phyloP scores from a whole-genome alignment of 2,329 filamentous ascomycete genomes.

The Byssoonygena ceratinophila region DNA sequence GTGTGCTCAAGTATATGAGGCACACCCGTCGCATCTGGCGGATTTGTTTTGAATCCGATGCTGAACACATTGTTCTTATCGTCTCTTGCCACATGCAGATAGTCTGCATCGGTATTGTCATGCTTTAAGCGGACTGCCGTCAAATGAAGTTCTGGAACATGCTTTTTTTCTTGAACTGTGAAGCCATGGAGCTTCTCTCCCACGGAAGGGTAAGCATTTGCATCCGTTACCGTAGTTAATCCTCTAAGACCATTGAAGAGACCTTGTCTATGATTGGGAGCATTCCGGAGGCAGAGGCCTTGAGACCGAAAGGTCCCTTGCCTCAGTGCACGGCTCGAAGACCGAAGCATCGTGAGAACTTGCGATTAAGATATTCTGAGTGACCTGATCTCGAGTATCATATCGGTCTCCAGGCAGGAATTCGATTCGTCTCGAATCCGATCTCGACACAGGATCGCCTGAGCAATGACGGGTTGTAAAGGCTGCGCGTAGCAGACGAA shows the following conservation, averaged over 20 bases:
- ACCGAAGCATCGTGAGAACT: conserved; percentile 13
- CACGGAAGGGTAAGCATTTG: conserved; percentile 62
- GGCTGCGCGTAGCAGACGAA: no score
- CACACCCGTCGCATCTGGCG: conserved; percentile 87
- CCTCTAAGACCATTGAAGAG: conserved; percentile 14
- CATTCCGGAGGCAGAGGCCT: not conserved
- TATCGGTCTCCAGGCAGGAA: not conserved
- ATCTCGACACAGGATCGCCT: no score
- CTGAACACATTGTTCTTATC: conserved; percentile 99
- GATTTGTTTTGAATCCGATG: conserved; percentile 98
- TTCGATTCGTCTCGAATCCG: not conserved
- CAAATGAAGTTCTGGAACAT: conserved; percentile 86
- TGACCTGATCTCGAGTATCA: not conserved
- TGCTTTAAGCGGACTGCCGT: conserved; percentile 85
- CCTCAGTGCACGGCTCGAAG: conserved; percentile 6
- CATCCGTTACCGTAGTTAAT: conserved; percentile 58
- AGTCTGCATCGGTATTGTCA: conserved; percentile 91
- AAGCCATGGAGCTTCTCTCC: conserved; percentile 90
- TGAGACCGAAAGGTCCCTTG: conserved; percentile 3
- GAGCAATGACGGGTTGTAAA: no score
- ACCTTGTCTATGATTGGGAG: not conserved
- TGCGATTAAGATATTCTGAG: not conserved
- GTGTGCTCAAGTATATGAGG: conserved; percentile 98
- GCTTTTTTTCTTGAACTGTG: conserved; percentile 76
- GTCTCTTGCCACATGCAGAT: conserved; percentile 86